Conservation (phyloP, 2,329 filamentous ascomycete genomes). For the Trichophyton schoenleinii region DNA sequence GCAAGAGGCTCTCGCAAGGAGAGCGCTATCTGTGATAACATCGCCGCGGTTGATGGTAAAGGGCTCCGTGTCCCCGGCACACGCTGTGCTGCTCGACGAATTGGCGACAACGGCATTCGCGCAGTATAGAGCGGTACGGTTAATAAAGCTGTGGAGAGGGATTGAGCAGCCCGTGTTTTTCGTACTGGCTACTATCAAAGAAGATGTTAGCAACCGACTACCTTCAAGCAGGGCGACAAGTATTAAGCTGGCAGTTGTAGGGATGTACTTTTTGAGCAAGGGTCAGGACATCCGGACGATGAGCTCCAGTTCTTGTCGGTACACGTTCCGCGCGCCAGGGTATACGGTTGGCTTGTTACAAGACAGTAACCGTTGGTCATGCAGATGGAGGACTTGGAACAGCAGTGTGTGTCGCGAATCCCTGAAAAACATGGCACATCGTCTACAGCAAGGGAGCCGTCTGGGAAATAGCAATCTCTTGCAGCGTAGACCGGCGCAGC, state of each 20-base stretch:
- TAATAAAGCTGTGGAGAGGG: constrained; percentile 11
- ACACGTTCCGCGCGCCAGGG: constrained; percentile 20
- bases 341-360: constrained; percentile 16
- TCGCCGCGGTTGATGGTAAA: constrained; percentile 18
- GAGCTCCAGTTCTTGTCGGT: constrained; percentile 20
- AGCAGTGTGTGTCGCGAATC: constrained; percentile 18
- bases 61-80: constrained; percentile 15
- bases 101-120: constrained; percentile 13
- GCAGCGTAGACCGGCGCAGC: not conserved
- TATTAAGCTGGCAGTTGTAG: not conserved
- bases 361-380: constrained; percentile 23
- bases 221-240: not conserved
- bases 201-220: not conserved
- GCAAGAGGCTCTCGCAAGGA: constrained; percentile 14
- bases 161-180: constrained; percentile 15
- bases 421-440: constrained; percentile 19
- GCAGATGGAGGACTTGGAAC: constrained; percentile 17
- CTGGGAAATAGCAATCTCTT: constrained; percentile 20
- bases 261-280: constrained; percentile 7
- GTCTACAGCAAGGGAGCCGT: constrained; percentile 11
- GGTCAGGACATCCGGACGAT: constrained; percentile 16
- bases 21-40: constrained; percentile 15
- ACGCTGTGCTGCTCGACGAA: constrained; percentile 9
- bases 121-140: constrained; percentile 18
- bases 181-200: not conserved